These are phyloP conservation scores for Yarrowia divulgata DNA, from an alignment of 805 yeast species.

Conservation along the genomic window DNA sequence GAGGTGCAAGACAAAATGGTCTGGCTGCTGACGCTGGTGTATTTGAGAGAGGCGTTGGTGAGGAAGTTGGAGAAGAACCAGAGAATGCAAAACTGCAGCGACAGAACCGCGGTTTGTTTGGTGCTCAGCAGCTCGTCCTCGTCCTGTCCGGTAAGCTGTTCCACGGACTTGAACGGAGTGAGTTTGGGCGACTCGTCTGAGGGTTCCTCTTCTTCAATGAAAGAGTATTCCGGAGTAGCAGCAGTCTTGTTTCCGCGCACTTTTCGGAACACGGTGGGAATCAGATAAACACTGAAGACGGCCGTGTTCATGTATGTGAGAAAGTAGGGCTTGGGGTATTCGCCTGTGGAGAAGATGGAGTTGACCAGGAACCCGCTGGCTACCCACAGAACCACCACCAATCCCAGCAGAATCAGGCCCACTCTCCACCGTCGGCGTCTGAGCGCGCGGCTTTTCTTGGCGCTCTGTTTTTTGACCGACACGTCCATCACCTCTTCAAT, in stretches of 20 bases:
- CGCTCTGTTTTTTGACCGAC: not conserved
- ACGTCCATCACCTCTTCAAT: slow-evolving; percentile 7
- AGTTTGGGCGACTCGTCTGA: slow-evolving; percentile 38
- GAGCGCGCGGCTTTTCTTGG: slow-evolving; percentile 11
- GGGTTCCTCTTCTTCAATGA: not conserved
- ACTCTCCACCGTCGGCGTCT: slow-evolving; percentile 64
- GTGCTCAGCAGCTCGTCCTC: slow-evolving; percentile 43
- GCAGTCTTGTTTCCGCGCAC: not conserved
- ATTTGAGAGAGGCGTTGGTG: slow-evolving; percentile 84
- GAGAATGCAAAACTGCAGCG: slow-evolving; percentile 80
- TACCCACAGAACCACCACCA: slow-evolving; percentile 91
- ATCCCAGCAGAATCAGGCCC: slow-evolving; percentile 73
- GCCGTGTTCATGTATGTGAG: slow-evolving; percentile 92
- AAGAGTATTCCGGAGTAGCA: slow-evolving; percentile 38
- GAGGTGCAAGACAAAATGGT: slow-evolving; percentile 92
- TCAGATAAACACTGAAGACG: slow-evolving; percentile 76
- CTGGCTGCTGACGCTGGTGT: slow-evolving; percentile 92
- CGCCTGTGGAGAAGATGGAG: slow-evolving; percentile 67
- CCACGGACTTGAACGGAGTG: slow-evolving; percentile 23
- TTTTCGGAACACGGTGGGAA: slow-evolving; percentile 44
- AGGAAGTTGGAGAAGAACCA: slow-evolving; percentile 93
- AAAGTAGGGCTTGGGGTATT: slow-evolving; percentile 87
- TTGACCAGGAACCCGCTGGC: slow-evolving; percentile 85
- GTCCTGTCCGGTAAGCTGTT: slow-evolving; percentile 38
- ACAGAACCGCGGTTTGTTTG: slow-evolving; percentile 72